Evolutionary conservation across 2,329 filamentous ascomycete species (phyloP), one percentile per base, ranked within the genome.

Genomic region (Aspergillus eucalypticola): DNA sequence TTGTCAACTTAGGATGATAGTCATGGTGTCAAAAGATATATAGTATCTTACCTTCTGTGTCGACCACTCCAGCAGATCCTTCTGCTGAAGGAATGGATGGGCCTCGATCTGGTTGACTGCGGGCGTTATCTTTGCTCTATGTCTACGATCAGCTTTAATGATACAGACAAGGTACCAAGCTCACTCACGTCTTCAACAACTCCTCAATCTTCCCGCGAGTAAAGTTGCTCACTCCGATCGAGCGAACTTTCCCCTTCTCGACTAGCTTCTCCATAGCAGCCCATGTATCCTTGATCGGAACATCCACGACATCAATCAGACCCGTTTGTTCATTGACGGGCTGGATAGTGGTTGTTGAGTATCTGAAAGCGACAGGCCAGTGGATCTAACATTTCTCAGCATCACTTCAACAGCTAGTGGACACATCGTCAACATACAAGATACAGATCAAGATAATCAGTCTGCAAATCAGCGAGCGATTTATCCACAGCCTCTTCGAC

Each of bases 211-310:
- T 76, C 15, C 66, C 65, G 0, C 75, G 75, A n/a, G 73, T 73
- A 69, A 88, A 91, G 76, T 92, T 92, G 68, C 86, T 89, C 11
- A 92, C 85, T 35, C 90, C 89, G 66, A 92, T 90, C 41, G 85
- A 84, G 60, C 81, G 82, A 52, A 85, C 86, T 50, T 83, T 82
- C 53, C 88, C 88, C 3, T 83, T 82, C 7, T 73, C 67, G 3
- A 83, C 71, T 2, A 86, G 69, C 8, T 81, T 82, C 67, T 85
- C 81, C 78, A 91, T 84, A 17, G 83, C 83, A 2, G 41, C 19
- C 41, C 41, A 44, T 23, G 41, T 44, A 44, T 44, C 41, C 13
- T 23, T 44, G 19, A 44, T 44, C 13, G 41, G 41, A 10, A 44
- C 41, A 5, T 44, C 19, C 3, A 44, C 41, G 10, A 44, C 41